Base-by-base conservation (phyloP, 768 basidiomycete species). In the Kwoniella sp. region DNA sequence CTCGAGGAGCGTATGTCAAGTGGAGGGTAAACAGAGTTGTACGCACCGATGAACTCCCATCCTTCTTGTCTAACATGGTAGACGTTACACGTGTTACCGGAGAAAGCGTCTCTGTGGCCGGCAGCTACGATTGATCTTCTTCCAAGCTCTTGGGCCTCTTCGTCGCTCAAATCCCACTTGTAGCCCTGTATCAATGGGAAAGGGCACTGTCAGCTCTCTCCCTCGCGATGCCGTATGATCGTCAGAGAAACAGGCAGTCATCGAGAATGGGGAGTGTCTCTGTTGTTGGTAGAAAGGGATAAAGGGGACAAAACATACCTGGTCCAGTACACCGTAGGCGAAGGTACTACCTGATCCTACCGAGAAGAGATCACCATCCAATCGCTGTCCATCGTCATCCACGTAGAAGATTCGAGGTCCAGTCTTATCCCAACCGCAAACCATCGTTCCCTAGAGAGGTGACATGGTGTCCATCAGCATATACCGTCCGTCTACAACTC, bases 381-480 rank as follows among this genome's bases (percentile, higher is more conserved):
- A 84, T 29, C 96, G 89, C 7, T 91, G 90, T 48, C 96, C 96
- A 71, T 98, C 96, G 4, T 91, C 93, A 81, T 99, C 96, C 55
- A 99, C 96, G 79, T 98, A 98, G 83, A 93, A 98, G 26, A 99
- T 83, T 22, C 91, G 87, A 21, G 94, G 93, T 0, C 94, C 96
- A 13, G 94, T 97, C 83, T 98, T 98, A 82, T 99, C 96, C 93
- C 94, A 98, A 26, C 96, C 96, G 74, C 94, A 97, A 60, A 99
- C 94, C 96, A 98, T 99, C 0, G 96, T 99, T 54, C 96, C 96
- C 92, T 94, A 71, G 19, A 30, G 27, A 25, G 27, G 17, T 44
- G 8, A 4, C 40, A 33, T 33, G 33, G 33, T 13, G 13, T 8
- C 13, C 17, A 46, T 44, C 40, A 44, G 40, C 40, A 27, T 44